Evolutionary conservation across 2,329 filamentous ascomycete species (phyloP), one percentile per base, ranked within the genome.

Genomic region (Trichoderma sp.): DNA sequence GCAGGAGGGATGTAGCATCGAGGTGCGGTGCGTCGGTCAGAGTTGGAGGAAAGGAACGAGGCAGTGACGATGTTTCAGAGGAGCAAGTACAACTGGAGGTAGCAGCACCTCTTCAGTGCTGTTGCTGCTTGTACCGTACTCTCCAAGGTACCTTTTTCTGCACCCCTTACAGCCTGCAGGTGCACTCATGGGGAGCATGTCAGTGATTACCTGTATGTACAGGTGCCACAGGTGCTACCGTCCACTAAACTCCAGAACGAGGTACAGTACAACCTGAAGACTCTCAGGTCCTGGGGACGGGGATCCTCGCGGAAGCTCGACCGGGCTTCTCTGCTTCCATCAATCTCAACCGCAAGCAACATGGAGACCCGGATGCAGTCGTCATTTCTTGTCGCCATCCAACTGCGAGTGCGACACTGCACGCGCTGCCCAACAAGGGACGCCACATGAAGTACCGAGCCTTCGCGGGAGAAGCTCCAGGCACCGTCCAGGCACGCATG

Each of bases 401-500:
- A 19, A 41, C 43, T 14, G 34, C 34, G 34, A 39, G 34, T 39
- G 34, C 34, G 34, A 39, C 34, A 39, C 34, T 39, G 34, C 34
- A 10, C 34, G 12, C 34, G 34, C 34, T 10, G 34, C 34, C 34
- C 34, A 39, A 14, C 56, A 58, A 9, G 28, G 28, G 28, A 24
- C 28, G 39, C 19, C 19, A 26, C 28, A 58, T 44, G 19, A 26
- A 47, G 52, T 43, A 24, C 30, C 52, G 30, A 39, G 56, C 28
- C 24, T 39, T 50, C 34, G 50, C 24, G 48, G 50, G 26, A 28
- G 34, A 10, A 10, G 24, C 52, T 52, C 26, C 48, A 54, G 59
- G 59, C 48, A 54, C 63, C 34, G 61, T 54, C 63, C 63, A 65
- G 63, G 63, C 56, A 65, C 63, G 56, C 28, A 45, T 45, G 48